Evolutionary conservation across 257 asterid genomes (phyloP).

Genomic region (Fraxinus excelsior): DNA sequence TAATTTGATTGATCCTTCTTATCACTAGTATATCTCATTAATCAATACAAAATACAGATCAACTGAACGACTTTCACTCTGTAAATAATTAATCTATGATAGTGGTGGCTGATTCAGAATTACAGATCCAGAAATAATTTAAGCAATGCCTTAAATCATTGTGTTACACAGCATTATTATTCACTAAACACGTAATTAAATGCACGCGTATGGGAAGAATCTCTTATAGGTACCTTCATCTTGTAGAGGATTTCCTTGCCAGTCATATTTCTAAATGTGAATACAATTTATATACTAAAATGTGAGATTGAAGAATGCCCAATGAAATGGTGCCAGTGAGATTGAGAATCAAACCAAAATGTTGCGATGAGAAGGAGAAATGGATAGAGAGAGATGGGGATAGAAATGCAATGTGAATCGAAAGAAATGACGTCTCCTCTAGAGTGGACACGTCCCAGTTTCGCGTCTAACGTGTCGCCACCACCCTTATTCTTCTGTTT

Average conservation of each 20-base stretch:
- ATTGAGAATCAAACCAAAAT: not conserved
- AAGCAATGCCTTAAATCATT: not conserved
- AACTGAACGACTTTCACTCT: not conserved
- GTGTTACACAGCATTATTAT: not conserved
- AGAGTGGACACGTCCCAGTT: constrained; percentile 29
- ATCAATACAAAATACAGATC: not conserved
- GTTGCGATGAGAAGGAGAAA: constrained; percentile 7
- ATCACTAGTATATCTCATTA: not conserved
- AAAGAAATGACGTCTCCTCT: constrained; percentile 15
- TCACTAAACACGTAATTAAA: not conserved
- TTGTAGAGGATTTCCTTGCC: constrained; percentile 59
- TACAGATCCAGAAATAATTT: not conserved
- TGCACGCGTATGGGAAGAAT: not conserved
- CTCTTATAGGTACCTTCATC: constrained; percentile 54
- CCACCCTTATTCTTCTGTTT: not conserved
- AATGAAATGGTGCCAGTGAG: constrained; percentile 1
- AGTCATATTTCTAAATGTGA: constrained; percentile 31
- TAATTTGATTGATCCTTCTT: not conserved
- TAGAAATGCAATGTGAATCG: not conserved
- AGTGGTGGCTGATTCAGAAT: not conserved
- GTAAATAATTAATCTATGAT: not conserved
- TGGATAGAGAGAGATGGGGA: not conserved
- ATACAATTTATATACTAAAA: not conserved
- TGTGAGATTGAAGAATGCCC: not conserved
- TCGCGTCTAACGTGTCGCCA: constrained; percentile 14